Evolutionary conservation across 768 basidiomycete species (phyloP), one percentile per base, ranked within the genome.

Genomic region (Gloeophyllum trabeum): DNA sequence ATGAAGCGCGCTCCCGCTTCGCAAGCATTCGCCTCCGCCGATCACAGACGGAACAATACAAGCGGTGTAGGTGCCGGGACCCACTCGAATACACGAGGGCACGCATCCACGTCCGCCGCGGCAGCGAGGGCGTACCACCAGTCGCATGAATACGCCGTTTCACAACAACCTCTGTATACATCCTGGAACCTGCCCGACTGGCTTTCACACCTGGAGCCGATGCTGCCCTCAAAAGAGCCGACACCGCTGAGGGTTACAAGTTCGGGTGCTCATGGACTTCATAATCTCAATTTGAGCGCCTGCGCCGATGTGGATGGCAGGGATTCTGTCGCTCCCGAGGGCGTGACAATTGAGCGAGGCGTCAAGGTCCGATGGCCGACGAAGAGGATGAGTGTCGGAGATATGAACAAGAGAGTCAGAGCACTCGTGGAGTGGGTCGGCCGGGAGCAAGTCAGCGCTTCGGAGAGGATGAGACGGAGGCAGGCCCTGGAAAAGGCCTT

Each of bases 121-220:
- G 59, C 62, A 42, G 43, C 35, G 23, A 50, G 49, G 41, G 28
- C 36, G 44, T 32, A 84, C 58, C 80, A 76, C 53, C 81, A 80
- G 62, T 77, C 81, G 46, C 84, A 86, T 69, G 81, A 79, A 19
- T 85, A 83, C 56, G 81, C 73, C 36, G 76, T 84, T 40, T 79
- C 81, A 10, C 84, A 86, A 53, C 82, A 86, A 55, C 76, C 81
- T 24, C 64, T 86, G 6, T 76, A 77, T 62, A 87, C 84, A 25
- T 81, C 84, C 40, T 98, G 93, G 92, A 76, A 79, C 43, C 67
- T 98, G 39, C 93, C 93, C 5, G 93, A 97, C 64, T 93, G 96
- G 61, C 73, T 97, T 35, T 75, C 82, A 0, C 87, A 93, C 56
- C 78, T 94, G 47, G 75, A 83, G 50, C 75, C 77, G 51, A 82